Evolutionary conservation across 2,329 filamentous ascomycete genomes (phyloP), one percentile per base, ranked within the genome.

Genomic region (Rutstroemia sp.): DNA sequence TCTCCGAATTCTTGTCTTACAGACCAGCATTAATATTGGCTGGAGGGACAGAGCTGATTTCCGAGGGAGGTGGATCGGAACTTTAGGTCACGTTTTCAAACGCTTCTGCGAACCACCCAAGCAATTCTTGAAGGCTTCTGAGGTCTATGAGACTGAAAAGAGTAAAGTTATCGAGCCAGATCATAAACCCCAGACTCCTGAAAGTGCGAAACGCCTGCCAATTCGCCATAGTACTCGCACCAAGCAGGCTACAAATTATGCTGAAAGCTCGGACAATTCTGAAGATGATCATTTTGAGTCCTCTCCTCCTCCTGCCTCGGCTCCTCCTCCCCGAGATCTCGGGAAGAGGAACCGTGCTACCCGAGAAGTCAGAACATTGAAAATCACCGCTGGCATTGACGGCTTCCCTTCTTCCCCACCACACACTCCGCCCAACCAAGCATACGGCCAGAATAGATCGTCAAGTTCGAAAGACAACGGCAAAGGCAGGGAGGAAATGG

Each of bases 21-120:
- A 88, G 65, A 85, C 87, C 1, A 92, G 90, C 70, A 76, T 96
- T 49, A 83, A 92, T 66, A 80, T 84, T 47, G 85, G 87, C 25
- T 96, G 91, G 89, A 85, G 90, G 59, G 83, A 90, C 67, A 83
- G 92, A 44, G 88, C 88, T 18, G 79, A 79, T n/a, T 86, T 96
- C 66, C 82, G 92, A 41, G 83, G 87, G 62, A 81, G 82, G 61
- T 95, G 91, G 89, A 84, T 84, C 50, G 76, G 80, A n/a, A 84
- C 78, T 60, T 74, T 96, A 52, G 79, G 83, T 55, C 77, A 75
- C 12, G 79, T 90, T 2, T 92, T 90, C 65, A 77, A 84, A 49
- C 76, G 82, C 16, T 72, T 70, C 2, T 71, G 69, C 16, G 61
- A 71, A 19, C 68, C 76, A 37, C 69, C 67, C 12, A 57, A 48